A percentile compares a stretch with the other conserved stretches of the same genome.
phyloP scores from a whole-genome alignment of 1,284 basidiomycete genomes.

The Mycena sp. region DNA sequence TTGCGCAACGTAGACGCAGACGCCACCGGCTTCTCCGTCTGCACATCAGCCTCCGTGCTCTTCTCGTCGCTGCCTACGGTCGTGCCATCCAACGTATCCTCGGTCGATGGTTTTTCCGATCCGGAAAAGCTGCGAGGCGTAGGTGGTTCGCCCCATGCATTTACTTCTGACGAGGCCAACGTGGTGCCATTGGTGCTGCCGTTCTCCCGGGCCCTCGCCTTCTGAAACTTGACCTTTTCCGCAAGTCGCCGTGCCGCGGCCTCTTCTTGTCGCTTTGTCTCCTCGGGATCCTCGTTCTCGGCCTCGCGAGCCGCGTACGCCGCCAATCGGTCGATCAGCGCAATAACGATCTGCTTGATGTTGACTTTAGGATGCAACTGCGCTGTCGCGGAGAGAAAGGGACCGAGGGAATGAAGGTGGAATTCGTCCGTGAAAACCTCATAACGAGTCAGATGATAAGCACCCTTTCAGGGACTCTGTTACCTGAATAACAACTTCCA shows the following conservation, averaged over 20 bases:
- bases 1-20: conserved; percentile 62
- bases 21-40: conserved; percentile 3
- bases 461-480: conserved; percentile 24
- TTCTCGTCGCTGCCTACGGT: conserved; percentile 42
- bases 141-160: conserved; percentile 20
- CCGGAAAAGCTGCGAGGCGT: conserved; percentile 38
- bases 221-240: conserved; percentile 84
- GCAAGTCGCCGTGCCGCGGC: conserved; percentile 87
- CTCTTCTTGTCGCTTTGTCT: conserved; percentile 90
- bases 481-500: conserved; percentile 98
- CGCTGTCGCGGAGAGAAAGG: conserved; percentile 93
- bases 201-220: conserved; percentile 66
- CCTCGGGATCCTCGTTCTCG: conserved; percentile 92
- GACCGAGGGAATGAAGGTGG: conserved; percentile 90
- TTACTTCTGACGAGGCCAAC: conserved; percentile 9
- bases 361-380: conserved; percentile 96
- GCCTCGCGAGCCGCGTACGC: conserved; percentile 94
- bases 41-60: conserved; percentile 27
- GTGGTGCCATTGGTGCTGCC: conserved; percentile 41
- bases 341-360: conserved; percentile 96
- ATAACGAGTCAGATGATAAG: not conserved
- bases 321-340: conserved; percentile 94
- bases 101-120: conserved; percentile 35
- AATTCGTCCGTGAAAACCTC: conserved; percentile 97
- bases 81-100: conserved; percentile 36